A percentile compares a stretch with the other conserved stretches of the same genome.
These are phyloP conservation scores for Rhynchospora pubera DNA, from an alignment of 176 grass and related monocot species.

Conservation along the genomic window DNA sequence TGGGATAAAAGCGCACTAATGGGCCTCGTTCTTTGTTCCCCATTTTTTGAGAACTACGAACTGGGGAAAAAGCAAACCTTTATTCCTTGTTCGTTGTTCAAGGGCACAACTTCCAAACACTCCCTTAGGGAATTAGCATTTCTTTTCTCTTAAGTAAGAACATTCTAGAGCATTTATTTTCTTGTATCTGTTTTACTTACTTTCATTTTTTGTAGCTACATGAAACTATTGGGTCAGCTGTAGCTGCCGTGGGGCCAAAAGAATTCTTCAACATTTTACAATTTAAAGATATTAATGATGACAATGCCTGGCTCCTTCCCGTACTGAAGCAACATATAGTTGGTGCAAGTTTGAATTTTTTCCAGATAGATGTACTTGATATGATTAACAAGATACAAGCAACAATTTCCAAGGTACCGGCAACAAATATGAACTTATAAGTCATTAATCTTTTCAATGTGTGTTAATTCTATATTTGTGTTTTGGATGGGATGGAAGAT, in stretches of 20 bases:
- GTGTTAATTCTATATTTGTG: neutral
- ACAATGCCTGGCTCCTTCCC: slow-evolving; percentile 80
- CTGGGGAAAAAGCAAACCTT: no score
- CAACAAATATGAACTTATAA: neutral
- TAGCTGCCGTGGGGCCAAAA: slow-evolving; percentile 78
- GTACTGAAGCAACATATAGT: slow-evolving; percentile 75
- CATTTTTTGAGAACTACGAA: no score
- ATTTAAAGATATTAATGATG: slow-evolving; percentile 51
- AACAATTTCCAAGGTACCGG: slow-evolving; percentile 55
- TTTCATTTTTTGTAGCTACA: slow-evolving; percentile 63
- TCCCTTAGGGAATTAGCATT: no score
- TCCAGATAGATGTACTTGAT: slow-evolving; percentile 53
- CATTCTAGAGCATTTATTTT: neutral
- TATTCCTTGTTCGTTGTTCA: no score
- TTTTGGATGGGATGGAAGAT: neutral
- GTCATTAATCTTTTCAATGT: neutral
- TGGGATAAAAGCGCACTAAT: no score
- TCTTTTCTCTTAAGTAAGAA: neutral
- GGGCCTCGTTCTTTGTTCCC: no score
- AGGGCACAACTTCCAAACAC: no score
- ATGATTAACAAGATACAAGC: slow-evolving; percentile 60
- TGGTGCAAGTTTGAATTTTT: slow-evolving; percentile 78
- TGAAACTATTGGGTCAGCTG: slow-evolving; percentile 70
- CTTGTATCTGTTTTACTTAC: neutral
- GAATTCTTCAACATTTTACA: slow-evolving; percentile 69